Conservation (phyloP, 2,329 filamentous ascomycete genomes). For the Didymella sp. region DNA sequence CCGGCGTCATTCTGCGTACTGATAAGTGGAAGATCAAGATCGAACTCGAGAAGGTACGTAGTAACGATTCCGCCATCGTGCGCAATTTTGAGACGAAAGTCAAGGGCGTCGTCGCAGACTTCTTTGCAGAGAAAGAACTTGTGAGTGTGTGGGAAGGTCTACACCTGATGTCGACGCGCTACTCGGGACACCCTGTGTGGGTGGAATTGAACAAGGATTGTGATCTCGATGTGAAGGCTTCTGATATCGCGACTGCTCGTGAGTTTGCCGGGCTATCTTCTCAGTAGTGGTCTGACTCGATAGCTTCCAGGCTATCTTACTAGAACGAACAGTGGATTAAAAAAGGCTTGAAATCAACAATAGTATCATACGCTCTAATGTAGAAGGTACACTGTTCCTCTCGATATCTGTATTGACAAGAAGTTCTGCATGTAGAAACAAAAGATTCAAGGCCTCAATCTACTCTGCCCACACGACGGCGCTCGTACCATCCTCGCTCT, state of each 20-base stretch:
- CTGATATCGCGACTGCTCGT: not conserved
- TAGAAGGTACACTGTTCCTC: too few species aligned
- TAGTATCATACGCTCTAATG: not conserved
- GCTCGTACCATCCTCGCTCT: slow-evolving; percentile 44
- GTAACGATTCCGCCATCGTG: not conserved
- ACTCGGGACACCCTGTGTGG: not conserved
- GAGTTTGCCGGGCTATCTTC: not conserved
- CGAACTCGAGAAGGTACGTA: not conserved
- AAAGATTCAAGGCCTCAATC: not conserved
- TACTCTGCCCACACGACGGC: slow-evolving; percentile 48
- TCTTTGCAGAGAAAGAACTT: not conserved
- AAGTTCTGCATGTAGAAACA: not conserved
- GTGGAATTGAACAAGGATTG: not conserved
- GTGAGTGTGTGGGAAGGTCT: not conserved
- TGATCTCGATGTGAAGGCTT: not conserved
- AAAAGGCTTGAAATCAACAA: not conserved
- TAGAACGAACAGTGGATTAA: not conserved
- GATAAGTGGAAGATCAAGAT: not conserved
- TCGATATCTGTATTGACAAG: not conserved
- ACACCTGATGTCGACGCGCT: not conserved
- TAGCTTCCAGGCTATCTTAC: not conserved
- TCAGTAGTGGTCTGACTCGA: not conserved
- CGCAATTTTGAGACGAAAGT: not conserved
- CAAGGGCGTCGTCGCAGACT: not conserved
- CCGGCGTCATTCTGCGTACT: too few species aligned